A percentile compares a stretch with the other conserved stretches of the same genome.
These are phyloP conservation scores for Puccinia hordei DNA, from an alignment of 1,284 basidiomycete genomes.

Conservation along the genomic window DNA sequence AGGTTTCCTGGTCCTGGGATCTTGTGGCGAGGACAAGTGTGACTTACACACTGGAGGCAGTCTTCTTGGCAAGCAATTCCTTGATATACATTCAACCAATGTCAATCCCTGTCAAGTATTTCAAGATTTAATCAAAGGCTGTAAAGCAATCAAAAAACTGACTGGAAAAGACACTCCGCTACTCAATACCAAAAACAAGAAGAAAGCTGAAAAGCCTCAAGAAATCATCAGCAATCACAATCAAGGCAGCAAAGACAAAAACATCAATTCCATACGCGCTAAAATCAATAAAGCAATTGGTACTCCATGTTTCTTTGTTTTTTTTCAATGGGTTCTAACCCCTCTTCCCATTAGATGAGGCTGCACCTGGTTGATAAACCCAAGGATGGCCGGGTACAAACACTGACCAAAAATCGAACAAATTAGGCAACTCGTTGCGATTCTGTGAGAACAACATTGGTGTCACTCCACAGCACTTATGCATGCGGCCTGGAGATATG, in stretches of 20 bases:
- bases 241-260: neutral
- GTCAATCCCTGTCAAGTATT: neutral
- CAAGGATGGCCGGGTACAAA: neutral
- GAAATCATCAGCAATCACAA: neutral
- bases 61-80: neutral
- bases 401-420: neutral
- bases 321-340: neutral
- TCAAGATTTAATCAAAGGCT: neutral
- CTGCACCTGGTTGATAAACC: neutral
- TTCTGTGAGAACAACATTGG: neutral
- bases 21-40: neutral
- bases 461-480: neutral
- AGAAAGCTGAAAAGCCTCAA: no score
- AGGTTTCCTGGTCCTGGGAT: neutral
- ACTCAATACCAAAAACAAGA: neutral
- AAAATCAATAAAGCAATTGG: neutral
- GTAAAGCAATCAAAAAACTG: neutral
- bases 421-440: neutral
- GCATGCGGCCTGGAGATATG: neutral
- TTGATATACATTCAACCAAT: neutral
- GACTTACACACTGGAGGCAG: neutral
- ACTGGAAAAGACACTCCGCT: neutral
- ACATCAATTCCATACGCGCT: neutral
- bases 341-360: neutral
- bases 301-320: neutral